Evolutionary conservation across 768 basidiomycete genomes (phyloP), one percentile per base, ranked within the genome.

Genomic region (Lanmaoa rubissima): DNA sequence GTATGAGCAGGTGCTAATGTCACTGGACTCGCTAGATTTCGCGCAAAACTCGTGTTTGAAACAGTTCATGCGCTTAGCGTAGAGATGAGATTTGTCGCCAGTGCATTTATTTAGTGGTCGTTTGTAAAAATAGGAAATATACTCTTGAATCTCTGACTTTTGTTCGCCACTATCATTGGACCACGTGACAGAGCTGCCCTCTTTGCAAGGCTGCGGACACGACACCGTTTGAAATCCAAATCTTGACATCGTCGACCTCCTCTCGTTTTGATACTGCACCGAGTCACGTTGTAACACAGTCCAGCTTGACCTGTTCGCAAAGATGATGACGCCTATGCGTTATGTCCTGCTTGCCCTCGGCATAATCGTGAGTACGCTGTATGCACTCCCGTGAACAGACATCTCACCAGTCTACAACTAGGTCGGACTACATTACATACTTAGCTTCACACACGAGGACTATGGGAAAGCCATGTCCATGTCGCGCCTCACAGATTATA

Each of bases 291-390:
- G 6, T 5, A n/a, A 10, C 53, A 21, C 11, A 14, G 13, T 21
- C 28, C n/a, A 40, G n/a, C 11, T 32, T 46, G 46, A 28, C 32
- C 47, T 26, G 35, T 51, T 43, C 41, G 28, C 69, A 71, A 65
- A 68, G 62, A 81, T 84, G 78, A 79, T 85, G 79, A 82, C 85
- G 48, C 79, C 84, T 44, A 77, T 82, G 74, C 81, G 85, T 63
- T 83, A 84, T 55, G 69, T 88, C 48, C 54, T 81, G 34, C 69
- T 85, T 56, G 69, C 75, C 50, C 62, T 84, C 36, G 73, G 71
- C 56, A 64, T 78, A 47, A 73, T 84, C 51, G 84, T 84, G 55
- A 55, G 81, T 28, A 43, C 51, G 71, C 31, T n/a, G 26, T 36
- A 5, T 11, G 1, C 13, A 38, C 32, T n/a, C 40, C 38, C 24